phyloP scores from a whole-genome alignment of 129 eudicot species.

The Logfia minima region DNA sequence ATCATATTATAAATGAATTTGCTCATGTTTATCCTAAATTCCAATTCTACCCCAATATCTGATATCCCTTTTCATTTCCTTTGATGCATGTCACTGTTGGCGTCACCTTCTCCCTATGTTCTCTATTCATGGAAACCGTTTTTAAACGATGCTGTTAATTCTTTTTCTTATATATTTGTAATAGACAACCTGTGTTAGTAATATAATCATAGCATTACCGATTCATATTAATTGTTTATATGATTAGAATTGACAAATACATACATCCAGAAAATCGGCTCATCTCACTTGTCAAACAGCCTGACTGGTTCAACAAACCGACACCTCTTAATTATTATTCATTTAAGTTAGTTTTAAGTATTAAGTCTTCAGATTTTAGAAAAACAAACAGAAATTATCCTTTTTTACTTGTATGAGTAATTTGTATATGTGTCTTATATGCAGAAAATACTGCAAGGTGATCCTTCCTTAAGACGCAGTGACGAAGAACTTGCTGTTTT shows the following conservation, averaged over 20 bases:
- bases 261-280: not conserved
- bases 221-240: not conserved
- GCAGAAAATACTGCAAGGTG: conserved; percentile 79
- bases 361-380: not conserved
- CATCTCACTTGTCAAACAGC: no score
- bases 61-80: not conserved
- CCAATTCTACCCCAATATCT: not conserved
- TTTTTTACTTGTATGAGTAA: not conserved
- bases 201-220: not conserved
- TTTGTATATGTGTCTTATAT: conserved; percentile 16
- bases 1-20: not conserved
- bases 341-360: not conserved
- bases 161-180: not conserved
- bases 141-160: not conserved
- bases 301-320: not conserved
- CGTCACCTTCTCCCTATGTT: not conserved
- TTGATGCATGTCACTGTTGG: not conserved
- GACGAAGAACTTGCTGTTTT: conserved; percentile 71
- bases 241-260: not conserved
- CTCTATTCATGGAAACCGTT: not conserved
- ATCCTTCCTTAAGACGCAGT: conserved; percentile 68
- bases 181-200: not conserved
- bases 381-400: not conserved
- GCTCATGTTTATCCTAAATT: not conserved
- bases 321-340: not conserved